Base-by-base conservation (phyloP, 768 basidiomycete species). In the Phaffia australis region DNA sequence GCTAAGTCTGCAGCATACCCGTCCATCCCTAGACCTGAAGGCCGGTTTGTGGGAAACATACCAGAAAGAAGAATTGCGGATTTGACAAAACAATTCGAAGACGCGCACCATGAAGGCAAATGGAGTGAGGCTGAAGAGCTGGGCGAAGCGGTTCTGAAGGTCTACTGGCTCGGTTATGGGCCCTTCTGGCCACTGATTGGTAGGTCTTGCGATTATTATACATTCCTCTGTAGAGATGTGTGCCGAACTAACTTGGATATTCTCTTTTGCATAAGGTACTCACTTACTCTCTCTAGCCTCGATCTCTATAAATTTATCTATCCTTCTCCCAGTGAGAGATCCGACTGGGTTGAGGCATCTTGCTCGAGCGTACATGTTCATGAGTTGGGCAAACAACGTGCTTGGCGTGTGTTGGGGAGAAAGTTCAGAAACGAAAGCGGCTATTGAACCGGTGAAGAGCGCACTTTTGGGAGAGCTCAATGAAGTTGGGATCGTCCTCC, bases 121-220 rank as follows among this genome's bases (percentile, higher is more conserved):
- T 67, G 54, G 60, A 49, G 50, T 7, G 66, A 62, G 14, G 66
- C 66, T 21, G 48, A 21, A n/a, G 47, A 48, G 27, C 42, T 57
- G 2, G 66, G 66, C 14, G 47, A 21, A n/a, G 54, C 49, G 46
- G 48, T 52, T 30, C 48, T 67, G 8, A 55, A 62, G 60, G 30
- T 67, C 16, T 67, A 62, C 30, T 67, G 66, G 66, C 60, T 16
- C 3, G 66, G 59, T 1, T 67, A 67, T 48, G 66, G 66, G 32
- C 59, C 52, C 0, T 62, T 23, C 29, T 48, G 29, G 4, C 66
- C 66, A 3, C 23, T 67, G 1, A 62, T 63, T 18, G 66, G 66
- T 67, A 25, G 16, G 66, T 62, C 15, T 1, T 30, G 5, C 48
- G 8, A 32, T 7, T 48, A 21, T 30, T 1, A 42, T 27, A 25